Conservation (phyloP, 352 stramenopile genomes). For the Thraustotheca clavata region DNA sequence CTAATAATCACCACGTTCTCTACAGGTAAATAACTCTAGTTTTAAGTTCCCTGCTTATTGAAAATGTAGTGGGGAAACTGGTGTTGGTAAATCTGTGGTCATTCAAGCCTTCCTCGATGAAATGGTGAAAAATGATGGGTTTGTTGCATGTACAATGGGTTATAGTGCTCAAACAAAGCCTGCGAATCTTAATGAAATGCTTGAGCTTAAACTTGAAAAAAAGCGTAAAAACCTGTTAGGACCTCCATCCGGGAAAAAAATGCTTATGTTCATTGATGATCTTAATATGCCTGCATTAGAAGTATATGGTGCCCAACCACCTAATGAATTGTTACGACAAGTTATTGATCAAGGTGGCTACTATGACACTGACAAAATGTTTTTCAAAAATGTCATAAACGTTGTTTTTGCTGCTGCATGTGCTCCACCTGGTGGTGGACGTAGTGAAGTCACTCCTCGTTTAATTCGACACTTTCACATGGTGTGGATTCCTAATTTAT, state of each 20-base stretch:
- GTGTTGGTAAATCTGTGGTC: constrained; percentile 91
- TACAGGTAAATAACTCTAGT: constrained; percentile 32
- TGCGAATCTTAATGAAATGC: constrained; percentile 72
- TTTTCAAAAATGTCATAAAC: constrained; percentile 89
- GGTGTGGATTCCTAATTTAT: constrained; percentile 86
- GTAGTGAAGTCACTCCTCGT: constrained; percentile 79
- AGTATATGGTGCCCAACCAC: constrained; percentile 88
- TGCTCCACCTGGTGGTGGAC: constrained; percentile 76
- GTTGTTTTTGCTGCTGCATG: constrained; percentile 78
- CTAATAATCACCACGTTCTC: constrained; percentile 74
- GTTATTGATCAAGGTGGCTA: constrained; percentile 85
- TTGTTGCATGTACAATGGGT: constrained; percentile 79
- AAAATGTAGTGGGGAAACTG: constrained; percentile 63
- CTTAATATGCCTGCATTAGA: constrained; percentile 91
- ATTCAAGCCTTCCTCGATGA: constrained; percentile 86
- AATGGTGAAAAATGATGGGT: constrained; percentile 75
- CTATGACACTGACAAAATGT: constrained; percentile 91
- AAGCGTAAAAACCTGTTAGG: constrained; percentile 78
- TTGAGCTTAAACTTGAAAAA: constrained; percentile 76
- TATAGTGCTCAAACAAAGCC: constrained; percentile 87
- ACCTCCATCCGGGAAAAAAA: constrained; percentile 59
- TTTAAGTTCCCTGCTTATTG: neutral
- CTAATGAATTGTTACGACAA: constrained; percentile 87
- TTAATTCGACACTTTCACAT: constrained; percentile 88
- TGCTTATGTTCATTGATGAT: constrained; percentile 89